These are phyloP conservation scores for Pueraria montana DNA, from an alignment of 306 rosid genomes.

Conservation along the genomic window DNA sequence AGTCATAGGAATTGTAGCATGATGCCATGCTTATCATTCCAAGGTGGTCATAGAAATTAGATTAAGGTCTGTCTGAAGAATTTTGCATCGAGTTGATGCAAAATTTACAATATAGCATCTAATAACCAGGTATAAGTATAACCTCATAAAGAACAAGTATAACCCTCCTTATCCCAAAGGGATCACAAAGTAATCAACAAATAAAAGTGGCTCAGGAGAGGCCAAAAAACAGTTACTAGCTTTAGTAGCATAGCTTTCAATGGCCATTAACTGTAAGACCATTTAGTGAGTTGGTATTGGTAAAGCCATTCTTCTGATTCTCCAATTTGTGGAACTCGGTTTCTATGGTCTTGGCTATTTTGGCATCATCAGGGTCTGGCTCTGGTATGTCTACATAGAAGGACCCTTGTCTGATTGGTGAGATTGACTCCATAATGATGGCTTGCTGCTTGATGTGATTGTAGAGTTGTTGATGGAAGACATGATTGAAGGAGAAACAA, in stretches of 20 bases:
- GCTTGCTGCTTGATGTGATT: constrained; percentile 69
- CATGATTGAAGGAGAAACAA: constrained; percentile 79
- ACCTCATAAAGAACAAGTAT: constrained; percentile 36
- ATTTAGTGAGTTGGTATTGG: constrained; percentile 56
- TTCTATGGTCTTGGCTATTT: constrained; percentile 75
- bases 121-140: constrained; percentile 35
- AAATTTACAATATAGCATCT: constrained; percentile 49
- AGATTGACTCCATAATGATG: constrained; percentile 47
- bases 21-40: constrained; percentile 43
- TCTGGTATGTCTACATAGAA: constrained; percentile 86
- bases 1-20: background rate
- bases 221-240: background rate
- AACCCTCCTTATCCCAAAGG: constrained; percentile 40
- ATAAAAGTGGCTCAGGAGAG: constrained; percentile 35
- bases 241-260: constrained; percentile 46
- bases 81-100: constrained; percentile 69
- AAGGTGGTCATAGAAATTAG: constrained; percentile 45
- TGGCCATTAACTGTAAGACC: constrained; percentile 59
- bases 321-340: constrained; percentile 74
- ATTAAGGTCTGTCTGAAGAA: constrained; percentile 36
- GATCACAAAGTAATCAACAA: constrained; percentile 34
- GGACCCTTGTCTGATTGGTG: constrained; percentile 75
- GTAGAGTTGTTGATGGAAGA: constrained; percentile 87
- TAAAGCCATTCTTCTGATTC: constrained; percentile 65
- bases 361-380: constrained; percentile 70